These are phyloP conservation scores for Wickerhamiella brachini DNA, from an alignment of 805 yeast species.

Conservation along the genomic window DNA sequence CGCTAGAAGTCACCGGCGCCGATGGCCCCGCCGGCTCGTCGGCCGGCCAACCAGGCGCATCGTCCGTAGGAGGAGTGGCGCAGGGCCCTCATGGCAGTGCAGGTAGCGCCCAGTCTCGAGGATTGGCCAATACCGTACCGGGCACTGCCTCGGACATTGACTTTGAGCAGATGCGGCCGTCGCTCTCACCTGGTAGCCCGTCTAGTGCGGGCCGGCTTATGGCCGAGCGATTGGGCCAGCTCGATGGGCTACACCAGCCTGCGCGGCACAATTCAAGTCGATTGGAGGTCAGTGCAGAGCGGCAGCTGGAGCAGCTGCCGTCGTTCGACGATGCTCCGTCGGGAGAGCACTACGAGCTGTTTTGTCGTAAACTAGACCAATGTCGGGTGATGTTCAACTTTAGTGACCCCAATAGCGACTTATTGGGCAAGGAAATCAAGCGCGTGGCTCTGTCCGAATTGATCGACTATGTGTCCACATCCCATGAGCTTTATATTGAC, in stretches of 20 bases:
- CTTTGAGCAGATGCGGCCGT: not conserved
- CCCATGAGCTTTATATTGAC: conserved; percentile 62
- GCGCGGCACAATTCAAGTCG: conserved; percentile 87
- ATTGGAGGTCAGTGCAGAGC: conserved; percentile 61
- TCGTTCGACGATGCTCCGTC: conserved; percentile 78
- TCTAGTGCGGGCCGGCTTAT: conserved; percentile 28
- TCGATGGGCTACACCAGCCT: conserved; percentile 68
- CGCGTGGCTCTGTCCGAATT: conserved; percentile 77
- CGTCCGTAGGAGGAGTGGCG: not conserved
- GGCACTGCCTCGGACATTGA: not conserved
- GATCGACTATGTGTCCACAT: conserved; percentile 71
- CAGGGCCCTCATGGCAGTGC: not conserved
- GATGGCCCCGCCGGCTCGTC: not conserved
- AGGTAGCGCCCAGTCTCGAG: not conserved
- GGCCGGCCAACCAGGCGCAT: not conserved
- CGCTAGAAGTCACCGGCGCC: conserved; percentile 3
- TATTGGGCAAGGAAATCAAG: conserved; percentile 86
- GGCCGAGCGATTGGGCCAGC: conserved; percentile 45
- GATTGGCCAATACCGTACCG: not conserved
- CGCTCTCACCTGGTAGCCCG: not conserved
- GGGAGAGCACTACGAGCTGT: conserved; percentile 64
- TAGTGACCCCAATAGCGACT: conserved; percentile 81
- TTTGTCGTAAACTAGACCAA: conserved; percentile 80
- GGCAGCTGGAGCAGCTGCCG: conserved; percentile 65
- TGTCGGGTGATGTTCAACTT: conserved; percentile 92